These are phyloP conservation scores for Colletotrichum chlorophyti DNA, from an alignment of 2,329 filamentous ascomycete species.

Conservation along the genomic window DNA sequence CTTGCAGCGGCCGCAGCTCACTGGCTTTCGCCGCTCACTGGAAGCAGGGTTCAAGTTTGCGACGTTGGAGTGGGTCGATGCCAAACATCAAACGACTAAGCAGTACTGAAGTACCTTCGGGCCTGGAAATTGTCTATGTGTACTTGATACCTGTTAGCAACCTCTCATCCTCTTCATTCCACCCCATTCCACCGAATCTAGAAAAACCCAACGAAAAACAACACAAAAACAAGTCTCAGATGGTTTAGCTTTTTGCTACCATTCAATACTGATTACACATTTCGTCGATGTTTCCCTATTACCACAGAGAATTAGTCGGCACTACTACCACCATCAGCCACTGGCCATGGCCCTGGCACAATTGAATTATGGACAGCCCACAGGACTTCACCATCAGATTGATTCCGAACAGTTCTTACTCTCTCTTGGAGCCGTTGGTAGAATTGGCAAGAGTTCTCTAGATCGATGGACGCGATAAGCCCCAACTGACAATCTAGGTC, in stretches of 20 bases:
- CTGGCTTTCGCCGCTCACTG: slow-evolving; percentile 16
- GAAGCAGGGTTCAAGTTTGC: background rate
- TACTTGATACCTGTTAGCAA: background rate
- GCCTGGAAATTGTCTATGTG: background rate
- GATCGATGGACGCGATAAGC: no score
- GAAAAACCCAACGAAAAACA: slow-evolving; percentile 9
- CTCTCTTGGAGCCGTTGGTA: no score
- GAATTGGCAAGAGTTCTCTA: no score
- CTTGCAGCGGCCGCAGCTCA: slow-evolving; percentile 24
- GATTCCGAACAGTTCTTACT: no score
- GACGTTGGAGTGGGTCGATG: background rate
- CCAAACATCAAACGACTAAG: background rate
- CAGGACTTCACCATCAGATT: background rate
- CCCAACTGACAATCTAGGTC: no score
- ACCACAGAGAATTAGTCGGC: background rate
- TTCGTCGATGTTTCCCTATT: background rate
- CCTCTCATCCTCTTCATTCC: slow-evolving; percentile 7
- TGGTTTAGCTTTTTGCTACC: background rate
- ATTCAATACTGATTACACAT: background rate
- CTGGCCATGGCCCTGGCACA: no score
- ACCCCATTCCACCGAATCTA: slow-evolving; percentile 10
- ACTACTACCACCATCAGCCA: background rate
- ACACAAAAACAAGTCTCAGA: background rate
- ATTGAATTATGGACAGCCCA: no score
- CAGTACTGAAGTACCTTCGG: background rate